Percentiles rank a stretch among this genome's conserved stretches.
phyloP scores from a whole-genome alignment of 352 stramenopile genomes.

The Pythium myriotylum region DNA sequence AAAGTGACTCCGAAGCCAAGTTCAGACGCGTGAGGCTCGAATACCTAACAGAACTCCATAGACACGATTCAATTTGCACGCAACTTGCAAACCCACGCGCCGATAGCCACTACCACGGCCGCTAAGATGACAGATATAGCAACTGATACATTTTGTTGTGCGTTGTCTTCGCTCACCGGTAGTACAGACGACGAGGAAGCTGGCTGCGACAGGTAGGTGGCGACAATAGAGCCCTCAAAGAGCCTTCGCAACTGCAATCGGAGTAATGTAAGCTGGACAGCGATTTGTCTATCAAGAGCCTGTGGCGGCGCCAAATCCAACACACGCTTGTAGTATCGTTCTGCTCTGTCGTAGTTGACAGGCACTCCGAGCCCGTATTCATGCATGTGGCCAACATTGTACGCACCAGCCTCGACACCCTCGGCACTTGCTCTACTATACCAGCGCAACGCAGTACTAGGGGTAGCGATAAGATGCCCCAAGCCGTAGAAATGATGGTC shows the following conservation, averaged over 20 bases:
- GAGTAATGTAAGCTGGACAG: slow-evolving; percentile 14
- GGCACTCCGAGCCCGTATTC: slow-evolving; percentile 60
- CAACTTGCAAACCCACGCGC: not conserved
- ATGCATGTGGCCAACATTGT: slow-evolving; percentile 78
- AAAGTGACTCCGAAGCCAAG: slow-evolving; percentile 16
- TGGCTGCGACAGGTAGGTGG: not conserved
- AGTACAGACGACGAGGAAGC: not conserved
- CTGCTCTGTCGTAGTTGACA: slow-evolving; percentile 50
- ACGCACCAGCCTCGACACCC: slow-evolving; percentile 58
- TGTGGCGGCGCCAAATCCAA: slow-evolving; percentile 44
- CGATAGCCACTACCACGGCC: not conserved
- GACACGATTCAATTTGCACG: slow-evolving; percentile 10
- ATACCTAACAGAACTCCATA: slow-evolving; percentile 1
- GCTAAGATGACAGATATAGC: not conserved
- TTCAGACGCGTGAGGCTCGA: not conserved
- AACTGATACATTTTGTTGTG: not conserved
- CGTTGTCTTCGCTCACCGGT: not conserved
- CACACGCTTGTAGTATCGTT: slow-evolving; percentile 65
- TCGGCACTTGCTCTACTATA: slow-evolving; percentile 74
- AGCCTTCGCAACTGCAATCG: slow-evolving; percentile 12
- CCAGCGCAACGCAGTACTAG: slow-evolving; percentile 51
- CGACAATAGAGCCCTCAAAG: not conserved
- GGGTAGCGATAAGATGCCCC: slow-evolving; percentile 38
- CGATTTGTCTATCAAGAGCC: slow-evolving; percentile 18
- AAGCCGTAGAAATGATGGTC: slow-evolving; percentile 80